Evolutionary conservation across 805 yeast genomes (phyloP).

Genomic region (Teunomyces gatunensis): DNA sequence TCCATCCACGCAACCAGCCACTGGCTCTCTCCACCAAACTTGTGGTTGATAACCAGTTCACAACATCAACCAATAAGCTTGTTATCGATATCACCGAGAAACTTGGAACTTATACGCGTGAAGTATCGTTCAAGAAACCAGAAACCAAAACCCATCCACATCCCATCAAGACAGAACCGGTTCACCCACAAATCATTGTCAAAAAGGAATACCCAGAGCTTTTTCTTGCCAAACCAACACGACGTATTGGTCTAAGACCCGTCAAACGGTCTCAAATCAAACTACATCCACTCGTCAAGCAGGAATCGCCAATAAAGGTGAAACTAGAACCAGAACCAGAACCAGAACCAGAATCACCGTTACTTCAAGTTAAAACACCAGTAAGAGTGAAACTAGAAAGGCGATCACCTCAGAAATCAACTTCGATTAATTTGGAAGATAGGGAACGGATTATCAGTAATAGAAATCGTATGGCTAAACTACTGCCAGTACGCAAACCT

Average conservation of each 20-base stretch:
- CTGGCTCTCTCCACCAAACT: conserved; percentile 13
- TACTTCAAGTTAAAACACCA: background rate
- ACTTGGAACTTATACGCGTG: background rate
- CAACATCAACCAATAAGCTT: conserved; percentile 24
- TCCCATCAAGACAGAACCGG: background rate
- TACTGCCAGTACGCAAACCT: conserved; percentile 1
- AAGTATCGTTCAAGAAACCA: conserved; percentile 2
- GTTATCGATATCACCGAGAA: conserved; percentile 14
- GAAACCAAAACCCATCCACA: background rate
- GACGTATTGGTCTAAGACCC: background rate
- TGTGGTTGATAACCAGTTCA: conserved; percentile 19
- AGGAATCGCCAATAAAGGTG: background rate
- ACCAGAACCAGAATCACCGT: background rate
- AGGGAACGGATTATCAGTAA: background rate
- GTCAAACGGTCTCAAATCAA: background rate
- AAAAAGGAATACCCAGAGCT: background rate
- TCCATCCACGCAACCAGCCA: conserved; percentile 16
- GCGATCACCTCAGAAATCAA: background rate
- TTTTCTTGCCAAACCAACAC: background rate
- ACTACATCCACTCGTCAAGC: background rate
- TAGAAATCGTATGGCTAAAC: background rate
- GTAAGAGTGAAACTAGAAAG: background rate
- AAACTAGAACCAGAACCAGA: background rate
- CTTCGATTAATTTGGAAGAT: background rate
- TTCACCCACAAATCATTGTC: background rate